Evolutionary conservation across 2,329 filamentous ascomycete species (phyloP), one percentile per base, ranked within the genome.

Genomic region (Onygena corvina): DNA sequence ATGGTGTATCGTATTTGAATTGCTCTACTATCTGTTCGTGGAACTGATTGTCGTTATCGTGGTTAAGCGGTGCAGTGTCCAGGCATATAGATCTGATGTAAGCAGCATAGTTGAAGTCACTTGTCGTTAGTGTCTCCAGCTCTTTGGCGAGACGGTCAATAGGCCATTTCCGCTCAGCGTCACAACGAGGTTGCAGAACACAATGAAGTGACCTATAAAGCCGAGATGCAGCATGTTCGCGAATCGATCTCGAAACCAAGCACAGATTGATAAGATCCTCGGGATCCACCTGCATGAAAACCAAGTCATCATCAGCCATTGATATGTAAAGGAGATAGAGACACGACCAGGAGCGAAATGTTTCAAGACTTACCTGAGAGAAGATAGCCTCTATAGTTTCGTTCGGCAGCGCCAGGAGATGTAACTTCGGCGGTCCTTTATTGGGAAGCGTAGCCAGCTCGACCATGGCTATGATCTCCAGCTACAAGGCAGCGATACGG

Each of bases 31-130:
- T 69, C 14, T 64, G 59, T 55, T 79, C 75, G 9, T 51, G 52
- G 5, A 36, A 30, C 35, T 35, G 38, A 20, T 31, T 27, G 42
- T 33, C 46, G n/a, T 71, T 75, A 59, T 75, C 75, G 47, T 66
- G 60, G 6, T 75, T 76, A 7, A 69, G 66, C 53, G 69, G 74
- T 21, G 75, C 62, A 1, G 76, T 77, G 53, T 80, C 77, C 52
- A 83, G 68, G 27, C 67, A 71, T 31, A 83, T 64, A 50, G 76
- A 71, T 53, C 70, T 71, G 25, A 82, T 64, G 58, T 80, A 73
- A 53, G 72, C 65, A 21, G 76, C 76, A 64, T 82, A 81, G 61
- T 81, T 70, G 64, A 81, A 80, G 25, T 80, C 72, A 67, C 78
- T 81, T 0, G 77, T 77, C 25, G 73, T 75, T 48, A 83, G 75